phyloP scores from a whole-genome alignment of 495 filamentous ascomycete species.

The Lindgomyces ingoldianus region DNA sequence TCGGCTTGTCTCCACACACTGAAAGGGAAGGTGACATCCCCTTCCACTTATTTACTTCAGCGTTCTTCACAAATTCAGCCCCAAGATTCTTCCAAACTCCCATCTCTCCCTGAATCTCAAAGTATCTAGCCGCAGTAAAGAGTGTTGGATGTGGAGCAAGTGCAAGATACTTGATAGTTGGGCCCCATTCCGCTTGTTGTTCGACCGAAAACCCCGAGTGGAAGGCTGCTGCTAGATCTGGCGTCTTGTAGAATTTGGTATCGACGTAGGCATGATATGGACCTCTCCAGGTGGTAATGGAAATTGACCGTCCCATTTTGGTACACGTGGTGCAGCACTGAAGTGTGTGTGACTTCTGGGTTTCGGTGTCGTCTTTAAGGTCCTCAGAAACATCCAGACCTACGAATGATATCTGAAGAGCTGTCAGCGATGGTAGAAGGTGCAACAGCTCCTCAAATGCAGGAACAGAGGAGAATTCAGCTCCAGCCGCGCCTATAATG shows the following conservation, averaged over 20 bases:
- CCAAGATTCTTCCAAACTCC: constrained; percentile 7
- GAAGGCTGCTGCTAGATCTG: constrained; percentile 14
- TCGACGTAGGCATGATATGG: constrained; percentile 10
- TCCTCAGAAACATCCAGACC: not conserved
- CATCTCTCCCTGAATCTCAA: constrained; percentile 14
- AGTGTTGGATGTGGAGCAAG: constrained; percentile 11
- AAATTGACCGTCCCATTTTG: constrained; percentile 16
- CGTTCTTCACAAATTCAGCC: constrained; percentile 10
- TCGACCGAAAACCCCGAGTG: constrained; percentile 13
- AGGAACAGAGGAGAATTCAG: constrained; percentile 2
- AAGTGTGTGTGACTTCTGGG: not conserved
- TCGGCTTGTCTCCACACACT: constrained; percentile 13
- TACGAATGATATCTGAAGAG: constrained; percentile 12
- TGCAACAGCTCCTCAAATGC: constrained; percentile 14
- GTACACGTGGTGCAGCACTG: constrained; percentile 8
- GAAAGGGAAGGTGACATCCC: constrained; percentile 8
- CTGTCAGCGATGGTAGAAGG: constrained; percentile 7
- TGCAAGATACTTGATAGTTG: constrained; percentile 12
- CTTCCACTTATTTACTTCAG: constrained; percentile 19
- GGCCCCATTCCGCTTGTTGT: constrained; percentile 4
- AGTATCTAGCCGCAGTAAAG: constrained; percentile 5
- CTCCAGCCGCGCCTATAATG: constrained; percentile 11
- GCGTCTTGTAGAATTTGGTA: constrained; percentile 15
- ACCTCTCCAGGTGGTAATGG: constrained; percentile 8
- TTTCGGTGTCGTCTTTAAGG: constrained; percentile 1